phyloP scores from a whole-genome alignment of 1,284 basidiomycete species.

The Tilletiopsis washingtonensis region DNA sequence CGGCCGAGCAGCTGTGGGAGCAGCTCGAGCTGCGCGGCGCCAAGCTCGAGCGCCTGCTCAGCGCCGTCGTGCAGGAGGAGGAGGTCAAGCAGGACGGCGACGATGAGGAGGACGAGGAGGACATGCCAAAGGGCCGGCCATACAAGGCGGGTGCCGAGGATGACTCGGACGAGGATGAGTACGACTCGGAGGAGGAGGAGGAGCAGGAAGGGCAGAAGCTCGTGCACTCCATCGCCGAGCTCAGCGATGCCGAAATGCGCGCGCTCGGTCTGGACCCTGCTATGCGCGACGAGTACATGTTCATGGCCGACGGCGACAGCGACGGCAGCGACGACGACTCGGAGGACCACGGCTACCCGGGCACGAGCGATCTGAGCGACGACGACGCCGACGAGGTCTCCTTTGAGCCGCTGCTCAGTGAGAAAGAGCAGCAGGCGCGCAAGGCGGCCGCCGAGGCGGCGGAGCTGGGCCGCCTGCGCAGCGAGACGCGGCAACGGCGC shows the following conservation, averaged over 20 bases:
- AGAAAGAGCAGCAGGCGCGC: constrained; percentile 33
- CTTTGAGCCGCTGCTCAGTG: constrained; percentile 38
- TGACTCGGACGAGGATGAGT: constrained; percentile 20
- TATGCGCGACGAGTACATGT: constrained; percentile 13
- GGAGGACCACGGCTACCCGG: constrained; percentile 25
- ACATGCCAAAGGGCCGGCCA: not conserved
- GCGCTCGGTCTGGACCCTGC: constrained; percentile 29
- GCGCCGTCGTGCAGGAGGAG: constrained; percentile 46
- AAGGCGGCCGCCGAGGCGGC: constrained; percentile 28
- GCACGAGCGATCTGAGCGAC: constrained; percentile 41
- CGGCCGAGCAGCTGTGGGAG: constrained; percentile 81
- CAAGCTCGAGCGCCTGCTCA: constrained; percentile 26
- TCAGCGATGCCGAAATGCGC: constrained; percentile 29
- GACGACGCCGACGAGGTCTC: constrained; percentile 15
- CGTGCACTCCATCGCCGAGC: constrained; percentile 11
- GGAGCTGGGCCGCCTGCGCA: constrained; percentile 18
- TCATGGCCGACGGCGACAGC: constrained; percentile 23
- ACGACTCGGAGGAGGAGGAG: constrained; percentile 20
- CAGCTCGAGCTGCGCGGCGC: constrained; percentile 49
- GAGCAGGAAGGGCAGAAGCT: constrained; percentile 14
- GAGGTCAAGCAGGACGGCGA: constrained; percentile 37
- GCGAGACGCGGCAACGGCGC: too few species aligned
- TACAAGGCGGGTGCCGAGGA: constrained; percentile 11
- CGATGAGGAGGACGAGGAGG: constrained; percentile 7
- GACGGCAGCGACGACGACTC: constrained; percentile 12